A percentile compares a stretch with the other conserved stretches of the same genome.
phyloP scores from a whole-genome alignment of 306 rosid species.

The Pyrus pyrifolia region DNA sequence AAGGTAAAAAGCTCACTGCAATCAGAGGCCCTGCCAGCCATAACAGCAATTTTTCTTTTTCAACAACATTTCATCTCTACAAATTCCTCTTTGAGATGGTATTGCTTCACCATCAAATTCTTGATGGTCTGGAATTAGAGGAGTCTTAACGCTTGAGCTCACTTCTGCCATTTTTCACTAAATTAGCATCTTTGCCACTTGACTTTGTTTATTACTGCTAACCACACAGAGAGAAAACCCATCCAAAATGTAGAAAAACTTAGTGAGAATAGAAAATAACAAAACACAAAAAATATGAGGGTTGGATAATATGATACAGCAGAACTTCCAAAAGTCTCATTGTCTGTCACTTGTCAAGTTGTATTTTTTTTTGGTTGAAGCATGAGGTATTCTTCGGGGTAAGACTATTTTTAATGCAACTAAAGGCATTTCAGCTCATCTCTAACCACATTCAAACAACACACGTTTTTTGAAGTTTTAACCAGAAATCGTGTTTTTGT shows the following conservation, averaged over 20 bases:
- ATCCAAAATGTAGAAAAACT: neutral
- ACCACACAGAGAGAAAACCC: neutral
- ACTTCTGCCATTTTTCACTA: neutral
- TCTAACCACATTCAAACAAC: too few species aligned
- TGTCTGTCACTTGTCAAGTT: too few species aligned
- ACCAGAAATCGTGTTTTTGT: too few species aligned
- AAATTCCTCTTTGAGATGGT: neutral
- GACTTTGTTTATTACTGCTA: neutral
- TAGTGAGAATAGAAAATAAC: too few species aligned
- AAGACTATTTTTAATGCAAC: too few species aligned
- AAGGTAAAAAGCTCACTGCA: slow-evolving; percentile 36
- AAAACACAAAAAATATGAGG: too few species aligned
- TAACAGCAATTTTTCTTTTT: slow-evolving; percentile 34
- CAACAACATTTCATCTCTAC: neutral
- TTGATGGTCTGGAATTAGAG: neutral
- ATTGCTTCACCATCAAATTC: neutral
- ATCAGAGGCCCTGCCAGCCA: slow-evolving; percentile 52
- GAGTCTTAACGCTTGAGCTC: neutral
- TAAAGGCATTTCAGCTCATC: too few species aligned
- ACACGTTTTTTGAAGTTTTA: too few species aligned
- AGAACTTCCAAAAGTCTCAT: too few species aligned
- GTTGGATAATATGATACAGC: too few species aligned
- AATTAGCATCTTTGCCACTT: neutral
- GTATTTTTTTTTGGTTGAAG: too few species aligned
- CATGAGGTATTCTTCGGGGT: too few species aligned